Conservation (phyloP, 768 basidiomycete species). For the Amyloporia xantha region DNA sequence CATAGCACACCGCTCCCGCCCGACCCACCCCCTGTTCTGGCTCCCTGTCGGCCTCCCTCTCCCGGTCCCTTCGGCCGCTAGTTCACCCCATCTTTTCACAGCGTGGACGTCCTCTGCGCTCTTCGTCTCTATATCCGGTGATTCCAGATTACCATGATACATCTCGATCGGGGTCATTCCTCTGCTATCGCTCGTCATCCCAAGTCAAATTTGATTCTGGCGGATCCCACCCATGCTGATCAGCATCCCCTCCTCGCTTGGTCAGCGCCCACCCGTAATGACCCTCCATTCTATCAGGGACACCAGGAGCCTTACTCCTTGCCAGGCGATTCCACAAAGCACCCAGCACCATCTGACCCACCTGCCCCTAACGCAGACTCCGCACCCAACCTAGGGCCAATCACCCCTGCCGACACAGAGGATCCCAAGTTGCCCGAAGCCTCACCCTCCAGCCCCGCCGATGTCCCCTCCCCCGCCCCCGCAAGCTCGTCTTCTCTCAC, state of each 20-base stretch:
- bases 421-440: slow-evolving; percentile 14
- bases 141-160: slow-evolving; percentile 24
- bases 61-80: slow-evolving; percentile 5
- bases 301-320: slow-evolving; percentile 10
- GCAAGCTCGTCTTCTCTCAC: slow-evolving; percentile 23
- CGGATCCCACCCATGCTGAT: slow-evolving; percentile 21
- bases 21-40: background rate
- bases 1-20: no score
- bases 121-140: slow-evolving; percentile 18
- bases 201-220: slow-evolving; percentile 16
- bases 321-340: slow-evolving; percentile 6
- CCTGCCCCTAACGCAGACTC: slow-evolving; percentile 3
- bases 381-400: slow-evolving; percentile 4
- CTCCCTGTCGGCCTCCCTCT: background rate
- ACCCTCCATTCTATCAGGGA: slow-evolving; percentile 15
- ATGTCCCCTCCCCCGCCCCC: slow-evolving; percentile 17
- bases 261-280: slow-evolving; percentile 19
- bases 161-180: slow-evolving; percentile 28
- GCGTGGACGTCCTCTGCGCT: slow-evolving; percentile 12
- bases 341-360: background rate
- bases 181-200: slow-evolving; percentile 17
- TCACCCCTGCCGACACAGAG: slow-evolving; percentile 12
- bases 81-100: slow-evolving; percentile 14
- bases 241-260: slow-evolving; percentile 20
- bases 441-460: slow-evolving; percentile 14